phyloP scores from a whole-genome alignment of 768 basidiomycete species.

The Cystobasidium onofrii region DNA sequence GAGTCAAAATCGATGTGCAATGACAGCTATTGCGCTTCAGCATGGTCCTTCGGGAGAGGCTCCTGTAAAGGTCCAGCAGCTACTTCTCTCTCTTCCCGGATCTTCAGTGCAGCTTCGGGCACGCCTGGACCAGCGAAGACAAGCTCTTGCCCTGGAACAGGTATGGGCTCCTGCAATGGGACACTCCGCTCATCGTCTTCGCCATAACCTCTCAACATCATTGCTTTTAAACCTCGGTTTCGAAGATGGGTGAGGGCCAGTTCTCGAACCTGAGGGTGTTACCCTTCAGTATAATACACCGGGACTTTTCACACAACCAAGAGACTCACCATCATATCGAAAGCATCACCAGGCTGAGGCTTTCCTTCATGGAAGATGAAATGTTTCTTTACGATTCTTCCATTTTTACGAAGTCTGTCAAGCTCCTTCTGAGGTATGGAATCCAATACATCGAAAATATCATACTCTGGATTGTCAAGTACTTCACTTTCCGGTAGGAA shows the following conservation, averaged over 20 bases:
- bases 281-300: neutral
- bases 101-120: neutral
- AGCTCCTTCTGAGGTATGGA: conserved; percentile 9
- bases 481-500: conserved; percentile 18
- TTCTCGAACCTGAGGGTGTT: conserved; percentile 1
- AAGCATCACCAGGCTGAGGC: conserved; percentile 13
- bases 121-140: neutral
- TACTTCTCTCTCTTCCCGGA: neutral
- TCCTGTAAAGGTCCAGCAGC: neutral
- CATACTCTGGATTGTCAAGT: conserved; percentile 7
- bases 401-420: conserved; percentile 14
- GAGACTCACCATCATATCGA: conserved; percentile 16
- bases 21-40: neutral
- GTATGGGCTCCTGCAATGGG: neutral
- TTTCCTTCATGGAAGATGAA: conserved; percentile 12
- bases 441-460: conserved; percentile 21
- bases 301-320: too few species aligned
- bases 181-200: neutral
- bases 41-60: neutral
- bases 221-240: neutral
- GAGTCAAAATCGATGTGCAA: neutral
- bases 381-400: conserved; percentile 13
- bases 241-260: neutral
- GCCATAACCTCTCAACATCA: conserved; percentile 11
- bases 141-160: neutral